Evolutionary conservation across 106 monocot genomes (phyloP), one percentile per base, ranked within the genome.

Genomic region (Apostasia shenzhenica): DNA sequence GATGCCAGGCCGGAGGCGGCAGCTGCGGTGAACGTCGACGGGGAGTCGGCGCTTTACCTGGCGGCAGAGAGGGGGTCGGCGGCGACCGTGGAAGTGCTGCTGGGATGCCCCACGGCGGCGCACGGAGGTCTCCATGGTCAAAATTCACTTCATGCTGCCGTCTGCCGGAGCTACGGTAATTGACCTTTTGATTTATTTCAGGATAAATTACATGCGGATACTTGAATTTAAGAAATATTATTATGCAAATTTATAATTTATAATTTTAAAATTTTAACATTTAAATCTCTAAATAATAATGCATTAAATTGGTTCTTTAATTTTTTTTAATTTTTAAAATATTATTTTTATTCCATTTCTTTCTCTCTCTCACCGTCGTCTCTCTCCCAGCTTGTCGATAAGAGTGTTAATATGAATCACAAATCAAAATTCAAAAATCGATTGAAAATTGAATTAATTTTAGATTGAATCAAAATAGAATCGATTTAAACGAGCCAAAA

Each of bases 111-210:
- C 1, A 45, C 2, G 1, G 7, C 38, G 7, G 59, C 57, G 0
- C 4, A 56, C 6, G 55, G 4, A 26, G 81, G 85, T 6, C 84
- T 71, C 0, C 45, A 41, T 2, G 63, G 71, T 0, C 73, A 78
- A 53, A 81, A 70, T 4, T 77, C 71, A 2, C 71, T 81, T 54
- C 81, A 81, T 59, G 85, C 81, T 7, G 81, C 85, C 10, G 85
- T 85, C 6, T 42, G 55, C 3, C 11, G 67, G 41, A 67, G 45
- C 61, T 61, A 74, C 6, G 81, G 77, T 71, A 67, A 56, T 69
- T 38, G 13, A 10, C 38, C 11, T 26, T 26, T 26, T 26, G 54
- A 5, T 54, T 54, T 54, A 9, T 9, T 9, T 1, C 13, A 54
- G 13, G 8, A 54, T 2, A 9, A 54, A 9, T 54, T 9, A 9